Evolutionary conservation across 441 rosid genomes (phyloP), one percentile per base, ranked within the genome.

Genomic region (Eutrema salsugineum): DNA sequence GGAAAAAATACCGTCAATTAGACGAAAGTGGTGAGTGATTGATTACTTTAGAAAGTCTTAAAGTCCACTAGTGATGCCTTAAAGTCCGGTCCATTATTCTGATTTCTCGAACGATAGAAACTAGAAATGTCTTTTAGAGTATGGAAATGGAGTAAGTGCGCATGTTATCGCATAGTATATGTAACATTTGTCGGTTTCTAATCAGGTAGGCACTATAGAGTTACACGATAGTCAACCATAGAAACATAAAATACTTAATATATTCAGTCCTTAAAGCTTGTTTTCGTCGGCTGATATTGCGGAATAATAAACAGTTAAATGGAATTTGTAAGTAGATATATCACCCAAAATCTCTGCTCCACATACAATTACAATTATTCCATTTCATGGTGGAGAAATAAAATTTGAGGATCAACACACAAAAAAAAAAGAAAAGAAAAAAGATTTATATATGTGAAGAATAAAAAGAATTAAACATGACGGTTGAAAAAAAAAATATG

Each of bases 31-130:
- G 19, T n/a, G 38, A 53, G 11, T 33, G 44, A 17, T 57, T n/a
- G n/a, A n/a, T n/a, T n/a, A n/a, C n/a, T n/a, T n/a, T 60, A 40
- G 36, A 30, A 42, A 42, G 28, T 43, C 28, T n/a, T n/a, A n/a
- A n/a, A n/a, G 10, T 40, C 68, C 68, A 70, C 60, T 61, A 50
- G 68, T 17, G 24, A 60, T 39, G 75, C 76, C 70, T 22, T 63
- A 44, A 43, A 20, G 63, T 71, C 64, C 70, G 76, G 63, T 63
- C 49, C 57, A 63, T 54, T 43, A 54, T 16, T 32, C 30, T 16
- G 12, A 63, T 63, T 53, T 60, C 47, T 51, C 63, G 11, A 63
- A 49, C 33, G 42, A 53, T 33, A 46, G 27, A 62, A 61, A 39
- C 54, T 62, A 62, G 47, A 7, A 30, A 16, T 4, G 30, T 33